A percentile compares a stretch with the other conserved stretches of the same genome.
Conservation (phyloP, 2,329 filamentous ascomycete species). For the Hirsutella minnesotensis region DNA sequence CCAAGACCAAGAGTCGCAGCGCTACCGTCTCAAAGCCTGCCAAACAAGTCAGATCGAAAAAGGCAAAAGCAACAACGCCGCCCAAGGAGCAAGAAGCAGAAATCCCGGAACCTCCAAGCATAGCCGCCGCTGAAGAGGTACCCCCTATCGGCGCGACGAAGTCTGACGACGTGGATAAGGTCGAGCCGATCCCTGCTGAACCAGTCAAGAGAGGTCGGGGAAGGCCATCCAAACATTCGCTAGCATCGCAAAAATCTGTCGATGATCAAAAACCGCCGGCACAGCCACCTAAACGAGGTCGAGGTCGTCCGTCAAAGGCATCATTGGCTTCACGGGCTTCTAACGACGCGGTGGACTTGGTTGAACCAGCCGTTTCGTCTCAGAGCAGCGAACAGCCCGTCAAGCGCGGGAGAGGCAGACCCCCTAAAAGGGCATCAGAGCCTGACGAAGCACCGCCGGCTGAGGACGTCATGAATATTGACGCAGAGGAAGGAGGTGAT, state of each 20-base stretch:
- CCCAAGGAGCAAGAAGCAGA: constrained; percentile 12
- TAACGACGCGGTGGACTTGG: neutral
- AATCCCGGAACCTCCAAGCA: constrained; percentile 4
- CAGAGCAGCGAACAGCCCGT: constrained; percentile 8
- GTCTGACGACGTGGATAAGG: constrained; percentile 29
- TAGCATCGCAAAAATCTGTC: constrained; percentile 13
- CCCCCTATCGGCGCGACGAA: constrained; percentile 28
- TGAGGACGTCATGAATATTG: neutral
- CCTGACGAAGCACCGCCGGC: neutral
- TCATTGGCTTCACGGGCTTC: constrained; percentile 2
- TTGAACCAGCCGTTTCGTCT: constrained; percentile 3
- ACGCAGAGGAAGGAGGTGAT: no score
- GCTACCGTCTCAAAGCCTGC: constrained; percentile 37
- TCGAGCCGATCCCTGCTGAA: constrained; percentile 10
- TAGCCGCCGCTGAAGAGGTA: constrained; percentile 8
- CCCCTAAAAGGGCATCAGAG: constrained; percentile 11
- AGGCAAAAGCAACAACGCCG: constrained; percentile 23
- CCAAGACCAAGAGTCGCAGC: constrained; percentile 45
- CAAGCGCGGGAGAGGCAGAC: constrained; percentile 18
- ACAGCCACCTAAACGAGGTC: constrained; percentile 2
- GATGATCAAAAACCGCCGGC: constrained; percentile 13
- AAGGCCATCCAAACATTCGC: constrained; percentile 3
- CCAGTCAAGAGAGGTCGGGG: constrained; percentile 15
- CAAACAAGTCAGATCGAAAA: constrained; percentile 37
- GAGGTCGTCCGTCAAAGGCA: neutral